Conservation (phyloP, 768 basidiomycete species). For the Lanmaoa pseudosensibilis region DNA sequence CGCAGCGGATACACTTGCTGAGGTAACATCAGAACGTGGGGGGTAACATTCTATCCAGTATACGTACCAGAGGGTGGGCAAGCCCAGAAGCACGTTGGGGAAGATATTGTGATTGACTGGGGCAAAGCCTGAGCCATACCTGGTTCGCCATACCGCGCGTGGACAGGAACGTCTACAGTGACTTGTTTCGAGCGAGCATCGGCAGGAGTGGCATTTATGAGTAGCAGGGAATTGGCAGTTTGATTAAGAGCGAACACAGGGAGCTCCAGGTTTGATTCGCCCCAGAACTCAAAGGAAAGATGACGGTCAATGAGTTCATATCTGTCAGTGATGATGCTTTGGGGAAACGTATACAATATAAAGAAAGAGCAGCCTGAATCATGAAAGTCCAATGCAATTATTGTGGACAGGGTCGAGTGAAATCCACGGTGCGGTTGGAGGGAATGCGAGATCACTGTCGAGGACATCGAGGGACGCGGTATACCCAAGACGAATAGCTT, state of each 20-base stretch:
- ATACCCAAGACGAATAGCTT: too few species aligned
- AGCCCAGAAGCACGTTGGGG: slow-evolving; percentile 35
- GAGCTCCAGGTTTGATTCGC: slow-evolving; percentile 43
- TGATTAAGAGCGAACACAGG: slow-evolving; percentile 39
- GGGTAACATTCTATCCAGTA: neutral
- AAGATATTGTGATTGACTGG: slow-evolving; percentile 23
- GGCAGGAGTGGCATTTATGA: slow-evolving; percentile 30
- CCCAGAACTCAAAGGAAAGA: slow-evolving; percentile 37
- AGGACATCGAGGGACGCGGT: slow-evolving; percentile 11
- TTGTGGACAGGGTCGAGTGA: slow-evolving; percentile 32
- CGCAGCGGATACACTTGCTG: slow-evolving; percentile 2
- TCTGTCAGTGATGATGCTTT: slow-evolving; percentile 44
- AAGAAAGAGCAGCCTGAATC: slow-evolving; percentile 29
- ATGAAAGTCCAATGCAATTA: slow-evolving; percentile 13
- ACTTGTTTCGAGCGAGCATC: slow-evolving; percentile 7
- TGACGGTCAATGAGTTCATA: slow-evolving; percentile 41
- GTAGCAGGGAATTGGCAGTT: slow-evolving; percentile 28
- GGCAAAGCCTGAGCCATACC: slow-evolving; percentile 6
- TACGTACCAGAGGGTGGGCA: slow-evolving; percentile 29
- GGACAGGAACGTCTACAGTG: slow-evolving; percentile 41
- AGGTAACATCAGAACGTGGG: slow-evolving; percentile 3
- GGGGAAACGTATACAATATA: slow-evolving; percentile 38
- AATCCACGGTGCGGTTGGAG: slow-evolving; percentile 29
- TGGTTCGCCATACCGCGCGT: slow-evolving; percentile 43
- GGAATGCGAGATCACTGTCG: slow-evolving; percentile 16